Conservation (phyloP, 2,329 filamentous ascomycete species). For the Exutisphaerella laricina region DNA sequence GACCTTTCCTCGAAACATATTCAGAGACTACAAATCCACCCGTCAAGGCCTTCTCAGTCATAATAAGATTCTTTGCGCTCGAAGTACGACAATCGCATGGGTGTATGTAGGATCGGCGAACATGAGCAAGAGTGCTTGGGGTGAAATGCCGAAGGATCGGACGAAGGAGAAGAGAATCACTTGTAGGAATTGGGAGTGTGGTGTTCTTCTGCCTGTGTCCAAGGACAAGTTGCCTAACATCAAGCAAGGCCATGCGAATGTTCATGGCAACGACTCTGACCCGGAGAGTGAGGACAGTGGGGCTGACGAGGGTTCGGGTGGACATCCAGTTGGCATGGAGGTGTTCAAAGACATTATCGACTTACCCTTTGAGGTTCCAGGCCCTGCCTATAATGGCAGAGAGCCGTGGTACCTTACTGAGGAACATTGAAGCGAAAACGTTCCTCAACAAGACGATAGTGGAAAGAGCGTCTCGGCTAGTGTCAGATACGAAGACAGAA, state of each 20-base stretch:
- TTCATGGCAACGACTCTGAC: constrained; percentile 10
- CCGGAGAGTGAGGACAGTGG: constrained; percentile 13
- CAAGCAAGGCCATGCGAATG: not conserved
- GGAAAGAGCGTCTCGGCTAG: not conserved
- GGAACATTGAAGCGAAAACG: constrained; percentile 3
- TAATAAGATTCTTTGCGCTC: constrained; percentile 57
- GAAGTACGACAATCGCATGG: constrained; percentile 53
- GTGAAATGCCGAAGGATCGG: constrained; percentile 66
- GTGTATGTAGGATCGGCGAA: constrained; percentile 89
- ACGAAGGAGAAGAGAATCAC: constrained; percentile 68
- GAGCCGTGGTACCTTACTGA: constrained; percentile 43
- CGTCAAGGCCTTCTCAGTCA: constrained; percentile 75
- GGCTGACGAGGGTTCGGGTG: constrained; percentile 5
- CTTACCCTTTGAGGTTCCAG: constrained; percentile 60
- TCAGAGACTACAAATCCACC: constrained; percentile 71
- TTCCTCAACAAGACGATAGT: not conserved
- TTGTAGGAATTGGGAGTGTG: constrained; percentile 94
- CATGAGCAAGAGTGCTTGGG: constrained; percentile 91
- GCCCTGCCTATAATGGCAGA: constrained; percentile 43
- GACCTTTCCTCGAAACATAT: constrained; percentile 64
- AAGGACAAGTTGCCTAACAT: not conserved
- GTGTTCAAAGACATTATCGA: constrained; percentile 54
- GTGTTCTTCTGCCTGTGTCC: constrained; percentile 53
- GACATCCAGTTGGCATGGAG: constrained; percentile 33
- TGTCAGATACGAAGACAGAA: not conserved